A percentile compares a stretch with the other conserved stretches of the same genome.
Conservation (phyloP, 306 rosid genomes). For the Heteromeles arbutifolia region DNA sequence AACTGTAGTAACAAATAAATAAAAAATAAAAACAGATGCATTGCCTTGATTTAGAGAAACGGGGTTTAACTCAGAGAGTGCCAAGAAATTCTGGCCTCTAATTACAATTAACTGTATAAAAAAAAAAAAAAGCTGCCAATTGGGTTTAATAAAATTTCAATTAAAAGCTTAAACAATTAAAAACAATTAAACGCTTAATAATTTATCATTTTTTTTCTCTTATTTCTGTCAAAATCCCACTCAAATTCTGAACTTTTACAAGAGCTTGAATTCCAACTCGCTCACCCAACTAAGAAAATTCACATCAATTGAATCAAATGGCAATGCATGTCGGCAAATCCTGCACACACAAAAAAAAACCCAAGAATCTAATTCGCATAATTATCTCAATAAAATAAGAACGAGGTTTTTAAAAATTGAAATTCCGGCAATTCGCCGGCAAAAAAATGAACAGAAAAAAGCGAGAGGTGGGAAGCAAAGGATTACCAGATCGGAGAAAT, state of each 20-base stretch:
- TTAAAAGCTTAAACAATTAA: too few species aligned
- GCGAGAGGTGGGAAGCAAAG: neutral
- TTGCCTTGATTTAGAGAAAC: conserved; percentile 1
- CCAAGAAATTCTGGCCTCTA: neutral
- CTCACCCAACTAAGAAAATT: conserved; percentile 3
- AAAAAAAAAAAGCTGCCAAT: neutral
- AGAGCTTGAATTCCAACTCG: neutral
- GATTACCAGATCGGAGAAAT: conserved; percentile 44
- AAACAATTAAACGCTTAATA: neutral
- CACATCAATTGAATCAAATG: conserved; percentile 13
- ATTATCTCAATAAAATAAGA: neutral
- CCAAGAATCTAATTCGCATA: neutral
- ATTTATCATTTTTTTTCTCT: neutral
- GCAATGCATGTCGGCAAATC: conserved; percentile 8
- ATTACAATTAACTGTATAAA: neutral
- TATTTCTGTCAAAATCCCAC: neutral
- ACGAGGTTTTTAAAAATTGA: neutral
- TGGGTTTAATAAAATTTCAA: neutral
- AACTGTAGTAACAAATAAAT: neutral
- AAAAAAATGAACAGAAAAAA: neutral
- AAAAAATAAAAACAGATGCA: neutral
- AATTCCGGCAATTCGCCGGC: neutral
- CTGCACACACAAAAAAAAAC: neutral
- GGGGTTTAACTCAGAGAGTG: neutral
- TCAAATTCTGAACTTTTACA: neutral